Conservation (phyloP, 169 alveolate genomes). For the Babesia ovis region DNA sequence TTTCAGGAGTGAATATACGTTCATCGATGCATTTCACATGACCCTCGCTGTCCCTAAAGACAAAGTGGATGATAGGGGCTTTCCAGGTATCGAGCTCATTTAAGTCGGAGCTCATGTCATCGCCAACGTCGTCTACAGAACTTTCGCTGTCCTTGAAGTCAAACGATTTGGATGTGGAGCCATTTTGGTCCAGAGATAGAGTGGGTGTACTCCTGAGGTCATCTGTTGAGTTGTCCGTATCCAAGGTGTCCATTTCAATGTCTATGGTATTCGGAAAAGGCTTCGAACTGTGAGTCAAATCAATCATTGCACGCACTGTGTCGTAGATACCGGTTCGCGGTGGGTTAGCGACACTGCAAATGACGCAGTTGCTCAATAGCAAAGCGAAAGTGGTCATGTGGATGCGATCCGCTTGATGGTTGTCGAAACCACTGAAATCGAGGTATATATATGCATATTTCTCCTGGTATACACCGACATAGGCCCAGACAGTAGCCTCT, state of each 20-base stretch:
- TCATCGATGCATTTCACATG: constrained; percentile 61
- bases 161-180: constrained; percentile 1
- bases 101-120: not conserved
- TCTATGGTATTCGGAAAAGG: not conserved
- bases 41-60: constrained; percentile 58
- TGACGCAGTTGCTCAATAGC: constrained; percentile 39
- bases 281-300: constrained; percentile 8
- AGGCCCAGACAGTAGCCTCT: constrained; percentile 59
- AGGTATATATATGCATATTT: constrained; percentile 54
- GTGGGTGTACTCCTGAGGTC: constrained; percentile 20
- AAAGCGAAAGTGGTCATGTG: constrained; percentile 39
- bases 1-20: constrained; percentile 58
- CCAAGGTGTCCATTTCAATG: not conserved
- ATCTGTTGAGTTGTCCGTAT: constrained; percentile 16
- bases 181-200: not conserved
- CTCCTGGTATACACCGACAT: constrained; percentile 55
- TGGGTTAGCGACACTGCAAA: constrained; percentile 37
- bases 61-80: constrained; percentile 58
- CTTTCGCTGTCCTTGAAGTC: not conserved
- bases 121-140: not conserved
- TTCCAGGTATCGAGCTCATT: constrained; percentile 44
- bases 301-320: constrained; percentile 48
- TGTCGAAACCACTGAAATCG: constrained; percentile 56
- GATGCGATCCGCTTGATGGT: constrained; percentile 24
- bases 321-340: constrained; percentile 44